Conservation (phyloP, 139 green algal genomes). For the Chlamydomonas sphaeroides region DNA sequence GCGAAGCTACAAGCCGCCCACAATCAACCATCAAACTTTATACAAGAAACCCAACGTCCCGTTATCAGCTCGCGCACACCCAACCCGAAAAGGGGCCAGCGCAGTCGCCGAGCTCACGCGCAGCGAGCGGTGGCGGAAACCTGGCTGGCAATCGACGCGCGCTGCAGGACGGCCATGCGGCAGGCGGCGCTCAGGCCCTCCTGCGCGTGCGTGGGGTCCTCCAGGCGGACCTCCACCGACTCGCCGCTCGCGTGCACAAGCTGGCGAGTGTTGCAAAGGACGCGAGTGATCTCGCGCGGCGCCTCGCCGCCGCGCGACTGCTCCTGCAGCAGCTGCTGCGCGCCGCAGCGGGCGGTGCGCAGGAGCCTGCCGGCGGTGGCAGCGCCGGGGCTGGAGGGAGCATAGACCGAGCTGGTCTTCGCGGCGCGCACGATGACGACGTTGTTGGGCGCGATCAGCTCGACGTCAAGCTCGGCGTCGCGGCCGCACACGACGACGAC, state of each 20-base stretch:
- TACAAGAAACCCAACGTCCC: too few species aligned
- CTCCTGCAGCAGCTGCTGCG: constrained; percentile 29
- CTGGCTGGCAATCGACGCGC: background rate
- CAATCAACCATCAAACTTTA: too few species aligned
- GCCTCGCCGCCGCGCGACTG: background rate
- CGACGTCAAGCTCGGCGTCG: too few species aligned
- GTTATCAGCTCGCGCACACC: too few species aligned
- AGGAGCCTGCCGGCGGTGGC: constrained; percentile 7
- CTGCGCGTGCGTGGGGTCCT: constrained; percentile 23
- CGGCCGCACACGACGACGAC: background rate
- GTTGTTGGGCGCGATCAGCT: constrained; percentile 9
- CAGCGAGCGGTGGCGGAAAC: too few species aligned
- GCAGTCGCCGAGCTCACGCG: too few species aligned
- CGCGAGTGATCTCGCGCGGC: background rate
- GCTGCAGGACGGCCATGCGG: constrained; percentile 23
- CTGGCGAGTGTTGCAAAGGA: constrained; percentile 17
- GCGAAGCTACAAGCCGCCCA: too few species aligned
- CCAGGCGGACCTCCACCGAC: background rate
- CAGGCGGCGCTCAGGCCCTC: constrained; percentile 10
- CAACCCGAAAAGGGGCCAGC: too few species aligned
- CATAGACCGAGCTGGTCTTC: background rate
- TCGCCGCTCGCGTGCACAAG: constrained; percentile 1
- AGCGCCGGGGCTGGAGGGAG: background rate
- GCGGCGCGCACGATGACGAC: constrained; percentile 12
- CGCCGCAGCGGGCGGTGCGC: constrained; percentile 20